Percentiles rank a stretch among this genome's conserved stretches.
Evolutionary conservation across 2,329 filamentous ascomycete species (phyloP).

Genomic region (Lasiodiplodia gonubiensis): DNA sequence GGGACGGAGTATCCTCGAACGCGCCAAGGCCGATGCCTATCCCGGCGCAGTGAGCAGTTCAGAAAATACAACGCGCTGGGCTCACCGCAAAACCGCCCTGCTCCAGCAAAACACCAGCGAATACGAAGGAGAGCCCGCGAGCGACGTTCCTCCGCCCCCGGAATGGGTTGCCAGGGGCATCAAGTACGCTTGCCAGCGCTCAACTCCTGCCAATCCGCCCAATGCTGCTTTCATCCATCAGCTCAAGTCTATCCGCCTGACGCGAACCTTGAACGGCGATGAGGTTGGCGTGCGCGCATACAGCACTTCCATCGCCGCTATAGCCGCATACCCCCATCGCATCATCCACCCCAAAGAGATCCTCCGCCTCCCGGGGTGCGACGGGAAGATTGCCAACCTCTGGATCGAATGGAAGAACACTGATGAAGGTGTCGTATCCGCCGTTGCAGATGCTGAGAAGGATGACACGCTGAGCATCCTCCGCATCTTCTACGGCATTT

Average conservation of each 20-base stretch:
- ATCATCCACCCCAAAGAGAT: constrained; percentile 55
- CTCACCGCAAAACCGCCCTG: constrained; percentile 49
- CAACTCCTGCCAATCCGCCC: constrained; percentile 70
- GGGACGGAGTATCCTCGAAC: constrained; percentile 53
- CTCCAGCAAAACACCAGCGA: constrained; percentile 78
- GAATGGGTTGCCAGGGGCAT: constrained; percentile 69
- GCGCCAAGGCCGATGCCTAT: constrained; percentile 58
- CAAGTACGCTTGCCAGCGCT: constrained; percentile 80
- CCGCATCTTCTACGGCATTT: constrained; percentile 79
- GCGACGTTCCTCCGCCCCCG: constrained; percentile 68
- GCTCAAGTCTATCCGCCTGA: constrained; percentile 74
- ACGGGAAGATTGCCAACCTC: constrained; percentile 76
- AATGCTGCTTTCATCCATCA: constrained; percentile 78
- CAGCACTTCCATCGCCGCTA: constrained; percentile 79
- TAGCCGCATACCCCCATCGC: constrained; percentile 78
- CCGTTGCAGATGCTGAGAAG: constrained; percentile 66
- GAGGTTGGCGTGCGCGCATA: constrained; percentile 84
- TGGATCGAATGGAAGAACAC: constrained; percentile 75
- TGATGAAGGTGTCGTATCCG: constrained; percentile 61
- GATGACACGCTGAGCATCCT: constrained; percentile 71
- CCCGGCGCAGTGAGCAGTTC: constrained; percentile 10
- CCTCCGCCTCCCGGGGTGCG: constrained; percentile 73
- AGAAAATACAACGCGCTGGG: constrained; percentile 21
- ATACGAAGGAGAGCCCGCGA: constrained; percentile 62
- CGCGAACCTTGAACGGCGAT: constrained; percentile 74